Evolutionary conservation across 768 basidiomycete genomes (phyloP).

Genomic region (Xerocomus potaroensis): DNA sequence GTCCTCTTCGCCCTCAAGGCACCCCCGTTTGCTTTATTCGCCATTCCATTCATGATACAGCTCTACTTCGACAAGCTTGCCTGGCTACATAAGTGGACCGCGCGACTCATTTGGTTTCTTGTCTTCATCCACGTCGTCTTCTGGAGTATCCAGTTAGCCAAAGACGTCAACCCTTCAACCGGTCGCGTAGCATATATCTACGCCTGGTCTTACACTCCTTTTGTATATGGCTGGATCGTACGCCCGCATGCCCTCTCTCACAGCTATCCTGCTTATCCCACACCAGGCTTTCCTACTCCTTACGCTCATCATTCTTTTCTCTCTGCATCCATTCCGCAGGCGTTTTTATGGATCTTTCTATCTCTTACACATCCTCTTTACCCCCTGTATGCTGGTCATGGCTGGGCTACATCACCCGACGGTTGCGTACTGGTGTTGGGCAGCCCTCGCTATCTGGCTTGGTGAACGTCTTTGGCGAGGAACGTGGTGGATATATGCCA

Average conservation of each 20-base stretch:
- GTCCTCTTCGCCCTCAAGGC: constrained; percentile 68
- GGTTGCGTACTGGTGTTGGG: constrained; percentile 65
- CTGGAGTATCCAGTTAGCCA: constrained; percentile 65
- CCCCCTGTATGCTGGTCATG: constrained; percentile 55
- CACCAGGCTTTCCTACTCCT: constrained; percentile 52
- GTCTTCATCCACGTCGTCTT: constrained; percentile 55
- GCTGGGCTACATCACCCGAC: constrained; percentile 66
- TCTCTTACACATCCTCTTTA: constrained; percentile 56
- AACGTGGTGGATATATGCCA: constrained; percentile 53
- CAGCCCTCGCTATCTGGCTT: constrained; percentile 57
- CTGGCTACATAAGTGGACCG: constrained; percentile 68
- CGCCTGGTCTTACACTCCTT: constrained; percentile 56
- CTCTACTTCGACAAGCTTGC: constrained; percentile 75
- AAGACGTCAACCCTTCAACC: constrained; percentile 43
- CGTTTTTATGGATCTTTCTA: constrained; percentile 65
- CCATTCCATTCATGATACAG: constrained; percentile 56
- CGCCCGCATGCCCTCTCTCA: constrained; percentile 18
- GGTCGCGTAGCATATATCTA: constrained; percentile 43
- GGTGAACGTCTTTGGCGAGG: constrained; percentile 58
- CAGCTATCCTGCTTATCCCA: constrained; percentile 2
- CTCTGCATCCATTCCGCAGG: constrained; percentile 47
- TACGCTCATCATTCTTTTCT: constrained; percentile 49
- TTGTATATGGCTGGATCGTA: constrained; percentile 60
- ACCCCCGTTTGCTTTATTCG: constrained; percentile 68
- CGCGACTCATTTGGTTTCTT: constrained; percentile 64